Evolutionary conservation across 495 filamentous ascomycete species (phyloP).

Genomic region (Cairneyella variabilis): DNA sequence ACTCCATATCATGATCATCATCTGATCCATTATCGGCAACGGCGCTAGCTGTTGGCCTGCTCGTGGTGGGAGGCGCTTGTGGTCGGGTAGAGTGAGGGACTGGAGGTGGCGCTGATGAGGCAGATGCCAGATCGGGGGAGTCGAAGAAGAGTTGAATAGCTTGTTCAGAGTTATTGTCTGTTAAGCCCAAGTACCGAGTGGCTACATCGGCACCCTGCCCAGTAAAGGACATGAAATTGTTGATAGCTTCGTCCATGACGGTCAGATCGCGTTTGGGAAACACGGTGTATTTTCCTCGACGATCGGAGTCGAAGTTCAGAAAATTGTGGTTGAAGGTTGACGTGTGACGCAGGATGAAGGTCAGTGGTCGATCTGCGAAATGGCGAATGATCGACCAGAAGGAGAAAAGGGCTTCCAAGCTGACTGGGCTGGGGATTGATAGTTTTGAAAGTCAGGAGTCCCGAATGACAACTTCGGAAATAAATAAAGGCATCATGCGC

Average conservation of each 20-base stretch:
- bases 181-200: constrained; percentile 73
- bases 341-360: not conserved
- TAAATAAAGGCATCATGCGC: constrained; percentile 6
- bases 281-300: not conserved
- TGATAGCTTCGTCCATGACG: constrained; percentile 64
- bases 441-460: constrained; percentile 1
- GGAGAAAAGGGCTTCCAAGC: no score
- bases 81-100: constrained; percentile 17
- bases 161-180: constrained; percentile 76
- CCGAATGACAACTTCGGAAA: not conserved
- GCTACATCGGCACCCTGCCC: constrained; percentile 56
- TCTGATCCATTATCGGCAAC: constrained; percentile 43
- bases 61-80: constrained; percentile 11
- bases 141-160: constrained; percentile 89
- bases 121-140: constrained; percentile 61
- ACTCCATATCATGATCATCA: constrained; percentile 69
- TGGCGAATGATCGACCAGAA: no score
- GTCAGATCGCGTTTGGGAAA: not conserved
- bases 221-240: constrained; percentile 68
- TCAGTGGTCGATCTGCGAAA: no score
- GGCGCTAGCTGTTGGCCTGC: no score
- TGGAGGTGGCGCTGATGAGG: constrained; percentile 29
- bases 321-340: not conserved
- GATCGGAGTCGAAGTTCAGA: not conserved
- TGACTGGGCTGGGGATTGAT: not conserved